Base-by-base conservation (phyloP, 192 early-diverging fungal species). In the Coemansia sp. region DNA sequence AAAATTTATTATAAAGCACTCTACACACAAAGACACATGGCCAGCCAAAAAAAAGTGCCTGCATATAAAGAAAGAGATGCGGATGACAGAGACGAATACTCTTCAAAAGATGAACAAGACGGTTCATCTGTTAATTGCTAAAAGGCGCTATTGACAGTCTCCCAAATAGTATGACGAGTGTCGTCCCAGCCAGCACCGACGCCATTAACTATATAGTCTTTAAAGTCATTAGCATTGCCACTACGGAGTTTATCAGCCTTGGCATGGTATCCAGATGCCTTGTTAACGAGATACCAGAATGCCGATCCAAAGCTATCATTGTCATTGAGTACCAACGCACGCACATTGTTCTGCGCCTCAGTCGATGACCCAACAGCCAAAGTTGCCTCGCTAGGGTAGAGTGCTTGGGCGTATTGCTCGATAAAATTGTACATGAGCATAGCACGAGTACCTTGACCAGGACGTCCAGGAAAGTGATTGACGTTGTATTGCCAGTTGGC, bases 391-490 rank as follows among this genome's bases (percentile, higher is more conserved):
- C 10, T 13, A 7, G 74, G 70, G 36, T 80, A 66, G 52, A 85
- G 67, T 12, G 55, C 20, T 66, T 71, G 27, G 12, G 82, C 78
- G 44, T 85, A 85, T 16, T 73, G 34, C 20, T 71, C 38, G 16
- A 85, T 59, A 68, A 71, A 85, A 51, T 75, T 77, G 67, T 72
- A 80, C 83, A 80, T 80, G 31, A 85, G 71, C 84, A 85, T 85
- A 9, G 76, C 76, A 3, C 72, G 70, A 0, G 84, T 85, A 12
- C 84, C 84, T 34, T 85, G 84, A 0, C 84, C 84, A 1, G 84
- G 46, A 6, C 75, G 59, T 0, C 84, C 84, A 1, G 84, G 84
- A n/a, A 63, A 78, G 59, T 78, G 70, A 65, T 85, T 85, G 60
- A 63, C 71, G 65, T 85, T 85, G 84, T 85, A 85, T 54, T 72